These are phyloP conservation scores for Coprinellus micaceus DNA, from an alignment of 768 basidiomycete genomes.

Conservation along the genomic window DNA sequence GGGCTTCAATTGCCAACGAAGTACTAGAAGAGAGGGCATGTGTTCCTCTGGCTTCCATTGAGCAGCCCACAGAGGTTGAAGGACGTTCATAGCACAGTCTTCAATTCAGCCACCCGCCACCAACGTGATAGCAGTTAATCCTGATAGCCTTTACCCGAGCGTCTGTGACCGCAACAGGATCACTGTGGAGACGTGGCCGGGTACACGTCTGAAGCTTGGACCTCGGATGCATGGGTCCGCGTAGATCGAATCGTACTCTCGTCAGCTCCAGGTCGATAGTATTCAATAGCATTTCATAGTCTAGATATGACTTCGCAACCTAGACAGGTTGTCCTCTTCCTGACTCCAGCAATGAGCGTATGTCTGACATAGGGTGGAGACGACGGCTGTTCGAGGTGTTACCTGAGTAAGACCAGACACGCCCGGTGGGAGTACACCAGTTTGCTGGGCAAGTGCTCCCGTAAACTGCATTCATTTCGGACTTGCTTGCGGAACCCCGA, in stretches of 20 bases:
- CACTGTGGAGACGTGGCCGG: background rate
- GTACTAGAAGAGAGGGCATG: no score
- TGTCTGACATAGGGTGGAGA: background rate
- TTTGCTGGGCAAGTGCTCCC: background rate
- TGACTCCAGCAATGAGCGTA: background rate
- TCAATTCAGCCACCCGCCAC: no score
- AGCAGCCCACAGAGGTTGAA: no score
- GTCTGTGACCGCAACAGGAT: no score
- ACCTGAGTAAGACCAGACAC: background rate
- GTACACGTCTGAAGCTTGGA: background rate
- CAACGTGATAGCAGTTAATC: no score
- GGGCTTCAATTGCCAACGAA: no score
- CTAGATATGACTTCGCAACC: no score
- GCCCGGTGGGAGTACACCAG: background rate
- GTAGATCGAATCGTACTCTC: background rate
- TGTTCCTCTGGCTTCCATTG: no score
- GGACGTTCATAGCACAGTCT: no score
- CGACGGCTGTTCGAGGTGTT: background rate
- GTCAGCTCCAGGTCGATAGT: background rate
- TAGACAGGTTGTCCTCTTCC: background rate
- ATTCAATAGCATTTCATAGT: no score
- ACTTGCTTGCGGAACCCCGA: background rate
- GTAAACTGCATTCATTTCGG: slow-evolving; percentile 8
- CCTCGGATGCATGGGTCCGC: background rate
- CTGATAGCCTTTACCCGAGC: no score